These are phyloP conservation scores for Xanthoconium stramineum DNA, from an alignment of 768 basidiomycete species.

Conservation along the genomic window DNA sequence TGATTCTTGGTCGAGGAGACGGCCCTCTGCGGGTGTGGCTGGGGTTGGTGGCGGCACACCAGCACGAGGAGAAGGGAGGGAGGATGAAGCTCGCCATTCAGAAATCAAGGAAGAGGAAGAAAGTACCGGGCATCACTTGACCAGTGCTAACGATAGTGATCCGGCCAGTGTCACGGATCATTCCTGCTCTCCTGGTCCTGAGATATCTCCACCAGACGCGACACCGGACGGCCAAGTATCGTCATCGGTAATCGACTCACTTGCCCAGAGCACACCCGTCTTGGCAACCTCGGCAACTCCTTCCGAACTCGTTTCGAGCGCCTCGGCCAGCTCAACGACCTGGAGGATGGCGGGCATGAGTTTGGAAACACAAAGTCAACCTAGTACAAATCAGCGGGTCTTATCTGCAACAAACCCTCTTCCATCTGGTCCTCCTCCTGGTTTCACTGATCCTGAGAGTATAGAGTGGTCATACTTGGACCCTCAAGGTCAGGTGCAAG, in stretches of 20 bases:
- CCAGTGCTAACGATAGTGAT: constrained; percentile 7
- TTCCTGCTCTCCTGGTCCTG: constrained; percentile 9
- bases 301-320: too few species aligned
- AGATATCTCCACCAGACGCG: constrained; percentile 7
- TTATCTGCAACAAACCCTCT: constrained; percentile 11
- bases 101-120: constrained; percentile 66
- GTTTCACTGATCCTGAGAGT: constrained; percentile 49
- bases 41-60: constrained; percentile 38
- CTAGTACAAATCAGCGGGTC: constrained; percentile 3
- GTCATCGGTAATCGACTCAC: constrained; percentile 7
- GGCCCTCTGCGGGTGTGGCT: constrained; percentile 52
- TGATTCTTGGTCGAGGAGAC: constrained; percentile 70
- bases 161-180: constrained; percentile 6
- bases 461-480: constrained; percentile 93
- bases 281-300: too few species aligned
- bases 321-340: too few species aligned
- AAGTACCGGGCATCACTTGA: constrained; percentile 2
- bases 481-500: constrained; percentile 89
- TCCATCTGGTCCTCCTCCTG: constrained; percentile 41
- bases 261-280: background rate
- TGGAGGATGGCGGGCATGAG: constrained; percentile 11
- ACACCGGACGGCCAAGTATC: constrained; percentile 6
- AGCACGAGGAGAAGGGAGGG: constrained; percentile 40
- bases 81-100: constrained; percentile 38
- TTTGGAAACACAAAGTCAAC: constrained; percentile 11